Evolutionary conservation across 306 rosid genomes (phyloP), one percentile per base, ranked within the genome.

Genomic region (Glycine tomentella): DNA sequence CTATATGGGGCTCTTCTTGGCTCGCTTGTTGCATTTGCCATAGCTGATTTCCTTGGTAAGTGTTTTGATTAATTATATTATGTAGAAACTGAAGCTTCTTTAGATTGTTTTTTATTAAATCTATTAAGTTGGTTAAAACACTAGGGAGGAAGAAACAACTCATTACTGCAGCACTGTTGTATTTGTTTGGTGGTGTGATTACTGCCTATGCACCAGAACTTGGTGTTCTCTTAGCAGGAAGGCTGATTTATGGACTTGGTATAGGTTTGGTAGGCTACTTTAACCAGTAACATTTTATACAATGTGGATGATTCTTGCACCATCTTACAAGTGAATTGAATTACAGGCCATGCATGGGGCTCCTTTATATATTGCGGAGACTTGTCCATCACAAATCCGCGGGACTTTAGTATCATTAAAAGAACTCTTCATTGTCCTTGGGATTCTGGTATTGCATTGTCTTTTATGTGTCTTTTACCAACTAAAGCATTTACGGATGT

Each of bases 271-370:
- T 95, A 89, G 87, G 93, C 57, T 78, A 80, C 72, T 82, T 57
- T 53, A 56, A 71, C 66, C 81, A 13, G 16, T 77, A 49, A 38
- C 20, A 1, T 16, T 68, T 87, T 64, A n/a, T 72, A 55, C 58
- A 55, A 74, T 80, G 31, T 83, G 12, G 8, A 52, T 80, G 58
- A 80, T 75, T 63, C 50, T 42, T 63, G 75, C 68, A 56, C 48
- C 25, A 73, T 81, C 77, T 81, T 77, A 84, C 81, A 7, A 6
- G 48, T 2, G 6, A 66, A 70, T 69, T 76, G 57, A 20, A 76
- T 85, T 68, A 50, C 96, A 95, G 99, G 98, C 99, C 84, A 95
- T 95, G 99, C 97, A 93, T 83, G 98, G 99, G 4, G 99, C 99
- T 88, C 99, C 99, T 40, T 88, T 95, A 75, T 95, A 91, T 79